Evolutionary conservation across 176 grass and related monocot genomes (phyloP), one percentile per base, ranked within the genome.

Genomic region (Aechmea fasciata): DNA sequence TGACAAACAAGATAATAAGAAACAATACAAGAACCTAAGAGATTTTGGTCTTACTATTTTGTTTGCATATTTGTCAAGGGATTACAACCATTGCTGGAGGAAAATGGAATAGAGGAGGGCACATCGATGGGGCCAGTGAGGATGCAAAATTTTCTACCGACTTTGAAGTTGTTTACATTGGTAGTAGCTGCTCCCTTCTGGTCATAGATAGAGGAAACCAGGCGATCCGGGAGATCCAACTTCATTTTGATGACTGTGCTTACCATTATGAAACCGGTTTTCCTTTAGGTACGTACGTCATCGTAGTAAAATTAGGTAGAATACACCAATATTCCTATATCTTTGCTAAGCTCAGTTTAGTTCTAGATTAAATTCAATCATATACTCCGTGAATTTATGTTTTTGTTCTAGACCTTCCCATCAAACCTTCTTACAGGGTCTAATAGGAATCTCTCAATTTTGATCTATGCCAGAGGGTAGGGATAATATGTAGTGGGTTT

Each of bases 41-140:
- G 11, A 9, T 22, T 24, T 73, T n/a, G 29, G 23, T 53, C 53
- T 10, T 73, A 73, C 29, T 26, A 3, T 70, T 12, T 70, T 51
- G 19, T 73, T 73, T 50, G 20, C 51, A 20, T 62, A 17, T 73
- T 49, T 63, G 23, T 48, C 70, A 3, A 97, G 94, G 94, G 29
- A 79, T 92, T 81, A 97, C 89, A 49, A 97, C 94, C 69, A 97
- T 97, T 83, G 94, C 94, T 52, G 92, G 92, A 62, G 92, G 92
- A 1, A 96, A 91, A 76, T 84, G 85, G 83, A 81, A 73, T 51
- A 88, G 76, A 91, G 88, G 88, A 72, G 88, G 85, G 48, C 92
- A 91, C 68, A 69, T 91, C n/a, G 92, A 96, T 72, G 88, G 88
- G 63, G 88, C 85, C 22, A 92, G 94, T 48, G 86, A 87, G 14